phyloP scores from a whole-genome alignment of 495 filamentous ascomycete species.

The Tuber borchii region DNA sequence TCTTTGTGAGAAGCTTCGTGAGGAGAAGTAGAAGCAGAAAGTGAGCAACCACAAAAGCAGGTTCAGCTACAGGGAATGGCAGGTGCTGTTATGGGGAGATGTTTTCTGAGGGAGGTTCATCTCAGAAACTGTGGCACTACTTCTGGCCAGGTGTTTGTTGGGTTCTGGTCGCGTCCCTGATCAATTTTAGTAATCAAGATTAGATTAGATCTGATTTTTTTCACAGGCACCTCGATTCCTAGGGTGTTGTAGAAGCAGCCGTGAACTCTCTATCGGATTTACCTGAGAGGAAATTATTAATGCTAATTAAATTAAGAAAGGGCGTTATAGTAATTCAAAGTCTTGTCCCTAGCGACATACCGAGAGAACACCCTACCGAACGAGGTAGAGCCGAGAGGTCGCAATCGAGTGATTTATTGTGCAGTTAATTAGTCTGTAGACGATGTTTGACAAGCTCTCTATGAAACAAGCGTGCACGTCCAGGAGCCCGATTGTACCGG shows the following conservation, averaged over 20 bases:
- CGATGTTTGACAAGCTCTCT: not conserved
- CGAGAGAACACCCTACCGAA: not conserved
- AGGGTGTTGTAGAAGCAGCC: not conserved
- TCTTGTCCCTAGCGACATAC: not conserved
- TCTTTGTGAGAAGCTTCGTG: constrained; percentile 31
- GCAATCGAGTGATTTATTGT: not conserved
- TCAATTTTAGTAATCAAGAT: not conserved
- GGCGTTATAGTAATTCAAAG: not conserved
- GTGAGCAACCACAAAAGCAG: not conserved
- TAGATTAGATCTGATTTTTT: not conserved
- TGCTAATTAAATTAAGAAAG: not conserved
- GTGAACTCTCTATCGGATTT: not conserved
- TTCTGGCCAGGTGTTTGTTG: constrained; percentile 2
- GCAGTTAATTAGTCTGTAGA: not conserved
- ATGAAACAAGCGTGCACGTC: not conserved
- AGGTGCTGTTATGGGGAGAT: not conserved
- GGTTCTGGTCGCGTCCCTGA: not conserved
- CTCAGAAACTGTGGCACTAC: not conserved
- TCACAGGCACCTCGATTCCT: not conserved
- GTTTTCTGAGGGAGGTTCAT: not conserved
- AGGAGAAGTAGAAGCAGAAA: not conserved
- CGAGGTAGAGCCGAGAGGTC: not conserved
- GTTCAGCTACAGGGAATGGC: not conserved
- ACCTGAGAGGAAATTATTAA: not conserved
- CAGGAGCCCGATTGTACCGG: not conserved